Percentiles rank a stretch among this genome's conserved stretches.
Evolutionary conservation across 179 eudicot species (phyloP).

Genomic region (Gypsophila paniculata): DNA sequence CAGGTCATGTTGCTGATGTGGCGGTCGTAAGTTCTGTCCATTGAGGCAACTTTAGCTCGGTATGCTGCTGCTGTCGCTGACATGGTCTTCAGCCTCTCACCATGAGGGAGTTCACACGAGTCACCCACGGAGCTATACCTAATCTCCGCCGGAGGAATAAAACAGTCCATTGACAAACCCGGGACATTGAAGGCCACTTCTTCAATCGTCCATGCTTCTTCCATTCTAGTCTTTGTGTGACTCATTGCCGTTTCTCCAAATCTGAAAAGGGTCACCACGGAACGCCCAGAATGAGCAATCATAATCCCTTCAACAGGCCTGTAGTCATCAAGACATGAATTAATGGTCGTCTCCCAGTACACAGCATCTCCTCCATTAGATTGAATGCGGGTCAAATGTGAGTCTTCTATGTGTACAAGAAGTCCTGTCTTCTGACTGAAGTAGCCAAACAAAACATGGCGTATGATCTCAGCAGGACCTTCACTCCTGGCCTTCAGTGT

Average conservation of each 20-base stretch:
- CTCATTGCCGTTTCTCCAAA: conserved; percentile 95
- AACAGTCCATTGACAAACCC: conserved; percentile 79
- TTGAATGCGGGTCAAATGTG: conserved; percentile 91
- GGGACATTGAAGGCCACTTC: conserved; percentile 94
- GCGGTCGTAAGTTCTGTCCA: conserved; percentile 38
- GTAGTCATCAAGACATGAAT: conserved; percentile 80
- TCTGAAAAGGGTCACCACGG: conserved; percentile 84
- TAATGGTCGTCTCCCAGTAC: conserved; percentile 93
- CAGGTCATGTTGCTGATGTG: conserved; percentile 35
- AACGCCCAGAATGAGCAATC: conserved; percentile 91
- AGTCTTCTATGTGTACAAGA: conserved; percentile 84
- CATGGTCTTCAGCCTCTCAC: conserved; percentile 48
- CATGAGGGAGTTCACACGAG: conserved; percentile 58
- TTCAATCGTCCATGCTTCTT: conserved; percentile 94
- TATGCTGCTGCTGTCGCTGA: conserved; percentile 42
- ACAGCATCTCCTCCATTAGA: conserved; percentile 83
- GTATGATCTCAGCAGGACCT: conserved; percentile 91
- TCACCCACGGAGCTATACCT: conserved; percentile 56
- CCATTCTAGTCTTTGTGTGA: conserved; percentile 95
- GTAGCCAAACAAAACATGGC: conserved; percentile 86
- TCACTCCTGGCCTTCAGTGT: conserved; percentile 82
- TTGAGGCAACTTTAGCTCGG: conserved; percentile 62
- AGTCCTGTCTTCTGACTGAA: conserved; percentile 92
- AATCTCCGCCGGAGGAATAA: conserved; percentile 88
- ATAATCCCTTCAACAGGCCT: conserved; percentile 81